Percentiles rank a stretch among this genome's conserved stretches.
Conservation (phyloP, 257 asterid species). For the Solanum sitiens region DNA sequence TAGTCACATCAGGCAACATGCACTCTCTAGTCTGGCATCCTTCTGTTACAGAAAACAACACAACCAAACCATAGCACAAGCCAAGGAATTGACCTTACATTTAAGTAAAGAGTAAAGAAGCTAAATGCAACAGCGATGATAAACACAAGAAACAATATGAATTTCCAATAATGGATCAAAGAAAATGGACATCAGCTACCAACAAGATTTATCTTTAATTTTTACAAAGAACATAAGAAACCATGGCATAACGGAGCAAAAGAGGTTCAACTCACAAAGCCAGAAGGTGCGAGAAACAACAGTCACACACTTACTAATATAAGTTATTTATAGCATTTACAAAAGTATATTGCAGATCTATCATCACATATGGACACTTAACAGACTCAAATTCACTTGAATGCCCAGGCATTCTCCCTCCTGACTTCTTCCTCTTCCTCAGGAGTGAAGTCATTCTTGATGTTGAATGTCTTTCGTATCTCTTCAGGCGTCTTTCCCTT, state of each 20-base stretch:
- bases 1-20: neutral
- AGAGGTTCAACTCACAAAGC: neutral
- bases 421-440: slow-evolving; percentile 57
- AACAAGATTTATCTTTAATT: neutral
- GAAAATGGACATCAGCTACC: neutral
- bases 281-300: neutral
- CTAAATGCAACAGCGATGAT: neutral
- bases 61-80: neutral
- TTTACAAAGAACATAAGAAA: neutral
- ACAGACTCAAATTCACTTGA: slow-evolving; percentile 21
- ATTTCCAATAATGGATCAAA: neutral
- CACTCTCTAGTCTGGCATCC: neutral
- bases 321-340: neutral
- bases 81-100: neutral
- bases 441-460: slow-evolving; percentile 50
- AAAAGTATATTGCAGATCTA: neutral
- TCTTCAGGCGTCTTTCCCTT: slow-evolving; percentile 66
- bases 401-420: slow-evolving; percentile 52
- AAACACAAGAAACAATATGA: neutral
- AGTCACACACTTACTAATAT: neutral
- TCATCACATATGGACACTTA: neutral
- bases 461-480: slow-evolving; percentile 48
- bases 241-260: neutral
- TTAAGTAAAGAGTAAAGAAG: neutral
- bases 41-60: neutral